Base-by-base conservation (phyloP, 192 early-diverging fungal genomes). In the Coemansia sp. region DNA sequence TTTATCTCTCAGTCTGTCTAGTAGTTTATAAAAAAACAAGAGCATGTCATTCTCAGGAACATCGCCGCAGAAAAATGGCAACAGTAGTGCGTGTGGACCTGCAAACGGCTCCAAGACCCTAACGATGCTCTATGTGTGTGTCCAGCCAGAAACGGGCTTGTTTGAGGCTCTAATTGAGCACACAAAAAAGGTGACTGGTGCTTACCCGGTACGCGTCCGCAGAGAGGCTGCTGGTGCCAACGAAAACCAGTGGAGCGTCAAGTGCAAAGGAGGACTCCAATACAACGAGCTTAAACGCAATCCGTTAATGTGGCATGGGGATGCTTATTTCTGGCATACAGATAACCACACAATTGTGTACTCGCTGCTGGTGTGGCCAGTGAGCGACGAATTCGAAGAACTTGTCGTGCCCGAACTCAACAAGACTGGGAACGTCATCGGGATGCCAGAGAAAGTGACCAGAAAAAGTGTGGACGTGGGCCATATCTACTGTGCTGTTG, bases 321-420 rank as follows among this genome's bases (percentile, higher is more conserved):
- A 18, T 39, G 39, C 13, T 9, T 41, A 59, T 59, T 59, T 59
- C n/a, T 59, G 32, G 57, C 57, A 59, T 23, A 59, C 57, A 5
- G 57, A 16, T 2, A 3, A 59, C 3, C 11, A 59, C 8, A 59
- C 57, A 6, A 59, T 59, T 13, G 39, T 39, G 6, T 59, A 59
- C 38, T 41, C 52, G 8, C 38, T 59, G 21, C 8, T 59, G 9
- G n/a, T 59, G 13, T 59, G 57, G 57, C 57, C 39, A 3, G 16
- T 41, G 16, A 59, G 16, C 13, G 18, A 59, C 37, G n/a, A 59
- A 59, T 59, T 39, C n/a, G 57, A 59, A 19, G 11, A 59, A 7
- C 7, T 40, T 15, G 38, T 59, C n/a, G 39, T 9, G 5, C 13
- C n/a, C 2, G 57, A 38, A 23, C n/a, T 59, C 10, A 19, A 40